Evolutionary conservation across 495 filamentous ascomycete genomes (phyloP), one percentile per base, ranked within the genome.

Genomic region (Tuber melanosporum): DNA sequence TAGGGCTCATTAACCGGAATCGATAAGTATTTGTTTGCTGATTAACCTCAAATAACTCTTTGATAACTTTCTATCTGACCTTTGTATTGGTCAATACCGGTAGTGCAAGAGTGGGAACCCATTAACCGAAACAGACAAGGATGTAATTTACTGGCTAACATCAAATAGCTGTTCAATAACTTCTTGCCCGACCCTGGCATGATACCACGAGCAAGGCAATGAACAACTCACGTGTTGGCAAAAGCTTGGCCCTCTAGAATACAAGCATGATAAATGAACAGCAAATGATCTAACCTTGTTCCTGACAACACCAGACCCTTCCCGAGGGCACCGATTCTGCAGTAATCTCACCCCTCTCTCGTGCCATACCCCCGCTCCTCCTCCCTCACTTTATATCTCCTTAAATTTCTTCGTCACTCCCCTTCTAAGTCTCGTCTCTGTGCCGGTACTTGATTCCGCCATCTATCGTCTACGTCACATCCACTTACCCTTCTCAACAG

Each of bases 311-410:
- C 57, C n/a, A 66, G 12, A 66, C 57, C n/a, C 26, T 66, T 66
- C 57, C 12, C 57, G n/a, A 32, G n/a, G 32, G 57, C 26, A 66
- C 57, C 57, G n/a, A 66, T 66, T 32, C 57, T 32, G 3, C 57
- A 66, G 57, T 32, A 7, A 66, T 15, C 52, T 62, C 52, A 19
- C 57, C 57, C 57, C 57, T 66, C 57, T 66, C n/a, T 32, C 26
- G 57, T 66, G n/a, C n/a, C 12, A 66, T 66, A 66, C 57, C 57
- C 57, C 57, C 57, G 57, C 57, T 66, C 57, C 26, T 62, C 57
- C 57, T 32, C 9, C 32, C 52, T 26, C 9, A 10, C 52, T 14
- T 26, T 57, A 57, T 62, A 62, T 62, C 12, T 62, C 26, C 52
- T 62, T 12, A 66, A 57, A 66, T 36, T 66, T 66, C 57, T 19